Percentiles rank a stretch among this genome's conserved stretches.
These are phyloP conservation scores for Penicillium digitatum DNA, from an alignment of 2,329 filamentous ascomycete genomes.

Conservation along the genomic window DNA sequence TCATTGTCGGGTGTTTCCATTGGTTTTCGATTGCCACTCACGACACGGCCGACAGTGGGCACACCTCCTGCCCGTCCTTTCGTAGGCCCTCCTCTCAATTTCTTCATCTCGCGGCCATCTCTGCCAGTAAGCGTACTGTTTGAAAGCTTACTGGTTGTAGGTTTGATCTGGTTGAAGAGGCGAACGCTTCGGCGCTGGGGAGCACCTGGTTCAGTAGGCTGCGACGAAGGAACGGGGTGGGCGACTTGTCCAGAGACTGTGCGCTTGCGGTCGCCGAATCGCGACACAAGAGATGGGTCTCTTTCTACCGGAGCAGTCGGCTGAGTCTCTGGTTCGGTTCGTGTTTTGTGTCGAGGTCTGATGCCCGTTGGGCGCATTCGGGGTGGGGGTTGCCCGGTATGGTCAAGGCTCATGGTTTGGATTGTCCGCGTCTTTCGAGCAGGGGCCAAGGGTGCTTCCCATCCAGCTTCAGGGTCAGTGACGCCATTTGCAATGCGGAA, in stretches of 20 bases:
- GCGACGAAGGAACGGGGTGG: constrained; percentile 49
- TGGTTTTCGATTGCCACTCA: constrained; percentile 85
- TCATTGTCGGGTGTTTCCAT: constrained; percentile 61
- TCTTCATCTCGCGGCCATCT: constrained; percentile 72
- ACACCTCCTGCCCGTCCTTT: constrained; percentile 63
- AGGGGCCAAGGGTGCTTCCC: constrained; percentile 45
- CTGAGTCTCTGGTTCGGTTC: constrained; percentile 41
- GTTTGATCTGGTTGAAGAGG: constrained; percentile 66
- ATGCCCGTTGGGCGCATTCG: constrained; percentile 57
- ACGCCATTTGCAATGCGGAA: constrained; percentile 34
- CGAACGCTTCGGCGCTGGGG: constrained; percentile 68
- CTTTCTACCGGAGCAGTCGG: constrained; percentile 30
- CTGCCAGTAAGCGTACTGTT: constrained; percentile 56
- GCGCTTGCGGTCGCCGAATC: constrained; percentile 68
- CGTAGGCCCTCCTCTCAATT: constrained; percentile 70
- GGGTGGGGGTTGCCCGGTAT: constrained; percentile 56
- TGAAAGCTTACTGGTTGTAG: constrained; percentile 60
- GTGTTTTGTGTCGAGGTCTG: constrained; percentile 41
- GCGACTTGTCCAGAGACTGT: constrained; percentile 79
- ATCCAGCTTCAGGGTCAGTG: constrained; percentile 30
- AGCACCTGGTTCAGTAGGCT: constrained; percentile 59
- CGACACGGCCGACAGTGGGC: constrained; percentile 75
- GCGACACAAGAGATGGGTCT: constrained; percentile 32
- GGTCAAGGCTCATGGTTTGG: constrained; percentile 50
- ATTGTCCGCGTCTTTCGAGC: constrained; percentile 52